Evolutionary conservation across 176 grass and related monocot species (phyloP).

Genomic region (Juncus inflexus): DNA sequence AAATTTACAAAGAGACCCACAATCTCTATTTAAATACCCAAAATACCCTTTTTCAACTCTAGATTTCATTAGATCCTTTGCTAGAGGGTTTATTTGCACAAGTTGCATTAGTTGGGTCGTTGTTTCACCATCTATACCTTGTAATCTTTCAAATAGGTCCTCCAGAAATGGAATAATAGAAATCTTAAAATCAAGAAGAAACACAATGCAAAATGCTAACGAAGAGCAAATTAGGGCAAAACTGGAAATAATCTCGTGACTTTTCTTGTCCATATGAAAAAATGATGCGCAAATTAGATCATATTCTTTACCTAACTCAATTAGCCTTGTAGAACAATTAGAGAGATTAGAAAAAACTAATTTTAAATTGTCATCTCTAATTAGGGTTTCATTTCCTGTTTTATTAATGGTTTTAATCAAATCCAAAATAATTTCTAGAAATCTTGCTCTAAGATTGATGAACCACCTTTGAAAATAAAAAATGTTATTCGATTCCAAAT

Average conservation of each 20-base stretch:
- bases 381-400: constrained; percentile 15
- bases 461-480: constrained; percentile 88
- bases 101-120: constrained; percentile 38
- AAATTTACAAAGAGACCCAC: constrained; percentile 48
- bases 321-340: constrained; percentile 47
- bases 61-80: constrained; percentile 27
- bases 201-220: constrained; percentile 67
- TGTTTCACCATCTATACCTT: constrained; percentile 34
- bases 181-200: constrained; percentile 49
- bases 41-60: constrained; percentile 32
- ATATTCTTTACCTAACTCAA: constrained; percentile 61
- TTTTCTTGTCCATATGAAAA: constrained; percentile 55
- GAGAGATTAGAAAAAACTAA: constrained; percentile 40
- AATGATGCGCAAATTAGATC: constrained; percentile 75
- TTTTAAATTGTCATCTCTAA: constrained; percentile 25
- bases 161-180: constrained; percentile 39
- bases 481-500: constrained; percentile 34
- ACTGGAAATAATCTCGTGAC: constrained; percentile 41
- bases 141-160: constrained; percentile 58
- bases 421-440: constrained; percentile 49
- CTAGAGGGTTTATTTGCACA: constrained; percentile 31
- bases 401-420: constrained; percentile 44
- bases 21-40: constrained; percentile 33
- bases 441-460: constrained; percentile 66
- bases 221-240: constrained; percentile 70